Evolutionary conservation across 139 green algal genomes (phyloP).

Genomic region (Coelastrella sp.): DNA sequence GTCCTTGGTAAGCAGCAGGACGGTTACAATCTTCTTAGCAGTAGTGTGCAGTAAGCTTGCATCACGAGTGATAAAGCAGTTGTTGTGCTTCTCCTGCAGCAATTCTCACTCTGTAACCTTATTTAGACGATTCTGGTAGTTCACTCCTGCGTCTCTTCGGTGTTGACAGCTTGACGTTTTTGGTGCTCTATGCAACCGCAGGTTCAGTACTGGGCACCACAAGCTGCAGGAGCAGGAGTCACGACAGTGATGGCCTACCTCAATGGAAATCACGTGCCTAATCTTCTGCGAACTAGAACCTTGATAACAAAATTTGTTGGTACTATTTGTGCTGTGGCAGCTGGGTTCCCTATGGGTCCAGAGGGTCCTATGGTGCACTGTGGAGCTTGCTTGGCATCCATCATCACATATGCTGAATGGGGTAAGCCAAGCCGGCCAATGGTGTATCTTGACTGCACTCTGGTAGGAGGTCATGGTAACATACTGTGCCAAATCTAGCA

Average conservation of each 20-base stretch:
- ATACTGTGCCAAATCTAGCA: too few relatives aligned
- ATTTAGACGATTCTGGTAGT: too few relatives aligned
- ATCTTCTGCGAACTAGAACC: conserved; percentile 75
- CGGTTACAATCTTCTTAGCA: neutral
- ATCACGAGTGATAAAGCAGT: too few relatives aligned
- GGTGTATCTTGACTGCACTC: neutral
- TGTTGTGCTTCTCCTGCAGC: too few relatives aligned
- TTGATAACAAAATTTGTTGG: conserved; percentile 80
- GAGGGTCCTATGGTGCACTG: conserved; percentile 95
- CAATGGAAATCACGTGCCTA: conserved; percentile 81
- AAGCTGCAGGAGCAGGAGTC: conserved; percentile 85
- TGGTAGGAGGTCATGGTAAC: neutral
- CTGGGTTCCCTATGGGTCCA: conserved; percentile 77
- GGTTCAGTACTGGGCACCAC: conserved; percentile 84
- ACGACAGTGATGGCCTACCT: conserved; percentile 91
- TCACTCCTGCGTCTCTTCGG: too few relatives aligned
- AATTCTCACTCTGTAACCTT: too few relatives aligned
- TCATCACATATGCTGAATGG: conserved; percentile 77
- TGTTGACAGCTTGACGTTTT: neutral
- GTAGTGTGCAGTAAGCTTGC: too few relatives aligned
- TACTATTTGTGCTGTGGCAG: conserved; percentile 64
- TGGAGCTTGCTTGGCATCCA: conserved; percentile 84
- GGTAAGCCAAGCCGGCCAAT: conserved; percentile 54
- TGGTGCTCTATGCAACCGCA: conserved; percentile 33
- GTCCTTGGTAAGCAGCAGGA: conserved; percentile 9